phyloP scores from a whole-genome alignment of 1,284 basidiomycete genomes.

The Anthracocystis panici-leucophaei region DNA sequence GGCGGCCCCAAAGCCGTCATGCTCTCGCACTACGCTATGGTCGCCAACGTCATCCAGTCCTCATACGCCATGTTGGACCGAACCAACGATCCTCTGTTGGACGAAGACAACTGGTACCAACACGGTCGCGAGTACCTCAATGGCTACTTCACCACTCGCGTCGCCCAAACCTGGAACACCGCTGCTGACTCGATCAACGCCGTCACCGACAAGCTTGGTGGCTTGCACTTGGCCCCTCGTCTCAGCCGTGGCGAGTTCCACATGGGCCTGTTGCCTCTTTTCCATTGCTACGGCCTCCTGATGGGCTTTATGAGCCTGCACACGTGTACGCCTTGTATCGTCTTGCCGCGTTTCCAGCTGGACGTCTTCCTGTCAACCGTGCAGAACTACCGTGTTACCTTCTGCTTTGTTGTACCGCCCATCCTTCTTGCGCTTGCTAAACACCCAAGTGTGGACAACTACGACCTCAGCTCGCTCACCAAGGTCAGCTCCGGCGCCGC shows the following conservation, averaged over 20 bases:
- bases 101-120: constrained; percentile 56
- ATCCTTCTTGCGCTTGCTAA: constrained; percentile 66
- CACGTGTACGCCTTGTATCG: constrained; percentile 61
- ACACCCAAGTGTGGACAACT: constrained; percentile 56
- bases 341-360: constrained; percentile 59
- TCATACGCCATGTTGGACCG: constrained; percentile 62
- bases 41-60: constrained; percentile 66
- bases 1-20: constrained; percentile 66
- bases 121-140: constrained; percentile 33
- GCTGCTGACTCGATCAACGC: constrained; percentile 36
- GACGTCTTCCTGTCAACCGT: constrained; percentile 61
- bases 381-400: constrained; percentile 59
- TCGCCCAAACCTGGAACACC: constrained; percentile 54
- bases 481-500: constrained; percentile 66
- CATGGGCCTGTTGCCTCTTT: constrained; percentile 63
- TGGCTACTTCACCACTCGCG: constrained; percentile 53
- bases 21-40: constrained; percentile 63
- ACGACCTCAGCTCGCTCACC: constrained; percentile 59
- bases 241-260: constrained; percentile 60
- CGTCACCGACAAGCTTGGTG: constrained; percentile 32
- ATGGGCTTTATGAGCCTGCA: constrained; percentile 63
- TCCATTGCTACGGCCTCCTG: constrained; percentile 68
- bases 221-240: constrained; percentile 35
- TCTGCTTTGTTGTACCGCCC: constrained; percentile 67
- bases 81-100: constrained; percentile 58